Conservation (phyloP, 2,329 filamentous ascomycete species). For the Alternaria angustiovoidea region DNA sequence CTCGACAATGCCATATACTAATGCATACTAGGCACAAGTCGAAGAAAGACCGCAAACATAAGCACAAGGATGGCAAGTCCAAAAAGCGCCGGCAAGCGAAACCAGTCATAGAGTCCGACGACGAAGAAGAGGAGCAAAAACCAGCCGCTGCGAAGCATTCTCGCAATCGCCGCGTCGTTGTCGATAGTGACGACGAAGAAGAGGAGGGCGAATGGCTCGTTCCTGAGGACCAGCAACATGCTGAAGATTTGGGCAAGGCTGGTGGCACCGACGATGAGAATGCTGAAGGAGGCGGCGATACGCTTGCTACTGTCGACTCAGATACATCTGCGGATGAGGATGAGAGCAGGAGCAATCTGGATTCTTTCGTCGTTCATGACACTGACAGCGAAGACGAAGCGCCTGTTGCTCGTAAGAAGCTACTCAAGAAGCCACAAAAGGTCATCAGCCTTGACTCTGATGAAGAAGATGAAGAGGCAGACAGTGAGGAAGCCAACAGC, state of each 20-base stretch:
- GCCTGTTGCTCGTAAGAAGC: conserved; percentile 36
- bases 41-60: conserved; percentile 58
- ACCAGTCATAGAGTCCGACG: conserved; percentile 26
- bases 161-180: conserved; percentile 56
- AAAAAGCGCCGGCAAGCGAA: conserved; percentile 48
- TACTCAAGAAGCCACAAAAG: conserved; percentile 53
- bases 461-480: conserved; percentile 43
- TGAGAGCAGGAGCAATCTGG: conserved; percentile 48
- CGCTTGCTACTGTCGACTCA: conserved; percentile 76
- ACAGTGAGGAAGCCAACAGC: conserved; percentile 52
- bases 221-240: conserved; percentile 68
- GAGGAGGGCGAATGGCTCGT: conserved; percentile 85
- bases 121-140: conserved; percentile 35
- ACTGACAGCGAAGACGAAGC: conserved; percentile 52
- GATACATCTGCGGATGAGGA: conserved; percentile 68
- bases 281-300: conserved; percentile 85
- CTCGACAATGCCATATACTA: conserved; percentile 11
- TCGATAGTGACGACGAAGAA: conserved; percentile 72
- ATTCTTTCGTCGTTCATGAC: conserved; percentile 49
- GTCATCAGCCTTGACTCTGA: conserved; percentile 64
- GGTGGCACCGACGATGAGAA: conserved; percentile 90
- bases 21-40: conserved; percentile 43
- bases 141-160: conserved; percentile 23
- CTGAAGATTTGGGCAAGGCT: conserved; percentile 73
- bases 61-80: conserved; percentile 35